These are phyloP conservation scores for Solanum chmielewskii DNA, from an alignment of 257 asterid species.

Conservation along the genomic window DNA sequence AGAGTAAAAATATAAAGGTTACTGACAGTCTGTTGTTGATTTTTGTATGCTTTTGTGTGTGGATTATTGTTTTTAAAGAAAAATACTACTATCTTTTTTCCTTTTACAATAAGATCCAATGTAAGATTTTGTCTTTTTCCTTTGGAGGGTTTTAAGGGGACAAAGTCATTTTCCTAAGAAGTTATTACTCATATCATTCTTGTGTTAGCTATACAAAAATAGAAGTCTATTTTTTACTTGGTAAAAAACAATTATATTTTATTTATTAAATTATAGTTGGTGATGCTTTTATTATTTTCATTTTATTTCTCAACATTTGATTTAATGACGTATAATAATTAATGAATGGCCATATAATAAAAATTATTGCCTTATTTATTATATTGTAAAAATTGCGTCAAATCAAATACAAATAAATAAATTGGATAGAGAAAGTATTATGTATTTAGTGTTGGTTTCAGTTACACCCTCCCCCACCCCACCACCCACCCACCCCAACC, in stretches of 20 bases:
- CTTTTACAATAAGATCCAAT: neutral
- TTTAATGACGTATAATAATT: too few relatives aligned
- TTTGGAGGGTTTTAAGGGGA: conserved; percentile 1
- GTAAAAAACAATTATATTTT: too few relatives aligned
- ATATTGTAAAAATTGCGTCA: too few relatives aligned
- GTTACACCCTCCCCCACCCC: neutral
- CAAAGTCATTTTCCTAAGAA: neutral
- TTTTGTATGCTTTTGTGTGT: neutral
- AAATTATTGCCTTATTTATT: too few relatives aligned
- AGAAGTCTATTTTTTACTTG: neutral
- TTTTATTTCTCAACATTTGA: neutral
- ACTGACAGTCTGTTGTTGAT: neutral
- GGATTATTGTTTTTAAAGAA: neutral
- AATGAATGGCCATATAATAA: too few relatives aligned
- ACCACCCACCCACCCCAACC: neutral
- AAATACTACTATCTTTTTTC: too few relatives aligned
- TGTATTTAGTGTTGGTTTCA: neutral
- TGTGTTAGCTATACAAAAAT: neutral
- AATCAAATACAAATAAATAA: neutral
- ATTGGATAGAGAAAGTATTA: neutral
- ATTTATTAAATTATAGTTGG: too few relatives aligned
- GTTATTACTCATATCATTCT: neutral
- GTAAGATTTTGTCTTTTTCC: neutral
- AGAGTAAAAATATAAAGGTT: neutral
- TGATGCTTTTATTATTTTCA: too few relatives aligned